Conservation (phyloP, 768 basidiomycete genomes). For the Peribolospora baueri region DNA sequence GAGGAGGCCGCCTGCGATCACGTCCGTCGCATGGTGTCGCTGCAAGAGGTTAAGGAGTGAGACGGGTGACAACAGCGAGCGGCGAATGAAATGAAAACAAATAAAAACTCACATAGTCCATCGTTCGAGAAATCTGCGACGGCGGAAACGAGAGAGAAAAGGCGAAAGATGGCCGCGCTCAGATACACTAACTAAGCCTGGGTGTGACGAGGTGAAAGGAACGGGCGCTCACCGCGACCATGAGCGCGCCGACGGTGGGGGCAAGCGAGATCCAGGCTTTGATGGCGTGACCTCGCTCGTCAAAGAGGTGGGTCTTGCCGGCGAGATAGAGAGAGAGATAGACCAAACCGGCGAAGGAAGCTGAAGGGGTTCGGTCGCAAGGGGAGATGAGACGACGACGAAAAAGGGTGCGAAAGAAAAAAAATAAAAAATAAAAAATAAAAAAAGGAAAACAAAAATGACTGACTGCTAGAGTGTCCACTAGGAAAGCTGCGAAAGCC, state of each 20-base stretch:
- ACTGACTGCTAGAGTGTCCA: slow-evolving; percentile 65
- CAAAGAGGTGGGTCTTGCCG: slow-evolving; percentile 79
- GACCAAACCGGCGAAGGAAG: slow-evolving; percentile 78
- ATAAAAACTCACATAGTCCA: slow-evolving; percentile 48
- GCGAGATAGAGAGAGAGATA: slow-evolving; percentile 71
- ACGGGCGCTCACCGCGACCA: slow-evolving; percentile 17
- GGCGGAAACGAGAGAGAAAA: not conserved
- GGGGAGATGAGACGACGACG: not conserved
- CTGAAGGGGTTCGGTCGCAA: slow-evolving; percentile 21
- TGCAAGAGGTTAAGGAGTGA: not conserved
- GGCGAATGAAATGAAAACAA: not conserved
- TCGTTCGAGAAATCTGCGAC: slow-evolving; percentile 43
- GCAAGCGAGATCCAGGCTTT: slow-evolving; percentile 65
- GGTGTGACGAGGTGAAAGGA: too few species aligned
- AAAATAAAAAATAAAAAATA: not conserved
- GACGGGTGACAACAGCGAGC: not conserved
- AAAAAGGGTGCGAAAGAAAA: not conserved
- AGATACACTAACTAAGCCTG: too few species aligned
- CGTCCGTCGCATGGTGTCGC: slow-evolving; percentile 27
- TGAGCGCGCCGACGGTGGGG: slow-evolving; percentile 47
- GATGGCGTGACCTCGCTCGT: slow-evolving; percentile 45
- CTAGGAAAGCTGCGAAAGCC: slow-evolving; percentile 84
- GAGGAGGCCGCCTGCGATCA: slow-evolving; percentile 49
- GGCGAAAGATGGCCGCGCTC: slow-evolving; percentile 31
- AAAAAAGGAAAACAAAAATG: not conserved